Base-by-base conservation (phyloP, 225 moss, liverwort and hornwort species). In the Lunularia cruciata region DNA sequence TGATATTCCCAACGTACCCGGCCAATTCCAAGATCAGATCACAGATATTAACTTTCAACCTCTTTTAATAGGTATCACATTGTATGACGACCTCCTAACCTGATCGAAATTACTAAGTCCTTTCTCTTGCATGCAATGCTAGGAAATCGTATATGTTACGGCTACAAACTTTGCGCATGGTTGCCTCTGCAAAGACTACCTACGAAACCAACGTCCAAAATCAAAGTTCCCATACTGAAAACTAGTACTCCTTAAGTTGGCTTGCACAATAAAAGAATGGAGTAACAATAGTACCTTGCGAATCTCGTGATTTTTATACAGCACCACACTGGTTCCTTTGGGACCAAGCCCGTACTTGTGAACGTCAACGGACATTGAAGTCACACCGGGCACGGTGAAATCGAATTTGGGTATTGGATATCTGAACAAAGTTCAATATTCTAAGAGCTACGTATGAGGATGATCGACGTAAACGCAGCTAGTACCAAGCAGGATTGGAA, bases 291-390 rank as follows among this genome's bases (percentile, higher is more conserved):
- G 23, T 67, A 95, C 95, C 92, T 86, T 90, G 68, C 95, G 95
- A 80, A 95, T 67, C 72, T 93, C 93, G 80, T 89, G 98, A 70
- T 93, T 88, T 72, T 88, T 83, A 72, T 98, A 98, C 32, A 98
- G 89, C 65, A 98, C 93, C 51, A 89, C 79, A 72, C 98, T 98
- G 26, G 98, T 91, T 79, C 98, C 98, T 83, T 98, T 98, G 5
- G 98, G 98, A 35, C 91, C 98, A 64, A 98, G 84, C 19, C 98
- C 98, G 72, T 98, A 98, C 65, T 98, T 98, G 62, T 98, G 98
- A 30, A 98, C 89, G 76, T 98, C 98, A 66, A 87, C 86, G 47
- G 98, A 98, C 73, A 98, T 93, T 18, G 98, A 91, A 10, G 98
- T 98, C 11, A 98, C 93, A 51, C 98, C 98, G 52, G 90, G 88